These are phyloP conservation scores for Kodamaea suecica DNA, from an alignment of 1,139 yeast species.

Conservation along the genomic window DNA sequence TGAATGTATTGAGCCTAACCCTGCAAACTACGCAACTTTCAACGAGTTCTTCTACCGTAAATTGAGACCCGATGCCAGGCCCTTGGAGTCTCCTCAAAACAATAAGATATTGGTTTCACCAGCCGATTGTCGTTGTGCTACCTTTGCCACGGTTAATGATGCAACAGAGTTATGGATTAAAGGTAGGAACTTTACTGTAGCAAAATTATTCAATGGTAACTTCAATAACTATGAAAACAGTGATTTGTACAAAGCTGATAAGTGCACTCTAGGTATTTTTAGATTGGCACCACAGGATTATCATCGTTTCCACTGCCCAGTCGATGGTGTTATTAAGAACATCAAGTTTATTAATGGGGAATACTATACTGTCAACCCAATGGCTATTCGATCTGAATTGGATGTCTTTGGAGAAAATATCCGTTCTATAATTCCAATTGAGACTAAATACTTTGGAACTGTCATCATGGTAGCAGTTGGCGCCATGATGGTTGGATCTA, in stretches of 20 bases:
- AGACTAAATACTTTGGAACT: conserved; percentile 69
- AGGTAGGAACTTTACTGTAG: conserved; percentile 71
- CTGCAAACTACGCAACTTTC: conserved; percentile 59
- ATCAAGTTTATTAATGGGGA: conserved; percentile 78
- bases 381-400: conserved; percentile 85
- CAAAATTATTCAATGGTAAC: conserved; percentile 59
- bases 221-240: conserved; percentile 47
- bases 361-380: conserved; percentile 94
- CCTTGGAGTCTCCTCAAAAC: conserved; percentile 55
- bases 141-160: conserved; percentile 55
- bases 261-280: conserved; percentile 72
- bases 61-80: conserved; percentile 68
- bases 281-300: conserved; percentile 96
- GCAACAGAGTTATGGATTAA: conserved; percentile 90
- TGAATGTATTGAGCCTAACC: conserved; percentile 57
- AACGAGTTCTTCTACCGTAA: conserved; percentile 87
- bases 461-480: conserved; percentile 84
- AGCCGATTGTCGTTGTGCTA: conserved; percentile 85
- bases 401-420: conserved; percentile 95
- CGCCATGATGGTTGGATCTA: conserved; percentile 99
- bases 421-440: conserved; percentile 71
- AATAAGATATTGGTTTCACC: conserved; percentile 63
- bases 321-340: conserved; percentile 65
- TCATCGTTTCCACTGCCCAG: conserved; percentile 90
- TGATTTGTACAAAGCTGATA: conserved; percentile 32